A percentile compares a stretch with the other conserved stretches of the same genome.
phyloP scores from a whole-genome alignment of 768 basidiomycete species.

The Mycena kentingensis region DNA sequence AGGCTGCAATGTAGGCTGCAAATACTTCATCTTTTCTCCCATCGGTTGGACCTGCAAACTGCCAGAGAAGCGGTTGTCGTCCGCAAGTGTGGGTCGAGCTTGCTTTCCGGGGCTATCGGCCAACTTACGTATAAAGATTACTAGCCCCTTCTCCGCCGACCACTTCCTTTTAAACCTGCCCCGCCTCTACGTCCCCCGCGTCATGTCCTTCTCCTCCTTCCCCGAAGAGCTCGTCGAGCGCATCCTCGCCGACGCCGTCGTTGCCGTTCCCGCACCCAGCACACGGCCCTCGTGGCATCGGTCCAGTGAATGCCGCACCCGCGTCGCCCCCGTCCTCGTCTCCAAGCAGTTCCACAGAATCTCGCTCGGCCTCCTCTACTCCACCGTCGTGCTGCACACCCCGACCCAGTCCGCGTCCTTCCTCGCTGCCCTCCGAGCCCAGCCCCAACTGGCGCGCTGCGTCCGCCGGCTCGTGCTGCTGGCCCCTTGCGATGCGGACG shows the following conservation, averaged over 20 bases:
- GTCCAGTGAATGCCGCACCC: constrained; percentile 20
- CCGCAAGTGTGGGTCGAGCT: neutral
- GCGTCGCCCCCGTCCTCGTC: constrained; percentile 50
- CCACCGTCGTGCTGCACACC: constrained; percentile 48
- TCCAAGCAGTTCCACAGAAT: constrained; percentile 57
- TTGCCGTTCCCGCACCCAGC: constrained; percentile 22
- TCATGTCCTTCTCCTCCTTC: constrained; percentile 17
- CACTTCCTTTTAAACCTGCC: neutral
- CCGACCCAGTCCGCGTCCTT: constrained; percentile 40
- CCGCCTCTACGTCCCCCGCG: neutral
- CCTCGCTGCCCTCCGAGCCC: constrained; percentile 35
- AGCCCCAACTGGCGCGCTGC: constrained; percentile 39
- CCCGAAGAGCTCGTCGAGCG: constrained; percentile 47
- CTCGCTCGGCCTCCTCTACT: constrained; percentile 58
- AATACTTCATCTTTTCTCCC: too few relatives aligned
- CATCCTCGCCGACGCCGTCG: constrained; percentile 39
- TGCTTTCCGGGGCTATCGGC: neutral
- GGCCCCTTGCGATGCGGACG: constrained; percentile 43
- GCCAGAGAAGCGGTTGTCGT: neutral
- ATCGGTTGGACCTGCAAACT: too few relatives aligned
- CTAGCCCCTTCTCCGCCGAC: constrained; percentile 2
- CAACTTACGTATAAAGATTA: neutral
- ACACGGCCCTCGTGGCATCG: constrained; percentile 29
- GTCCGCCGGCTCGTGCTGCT: constrained; percentile 46
- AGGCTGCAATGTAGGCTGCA: too few relatives aligned